A percentile compares a stretch with the other conserved stretches of the same genome.
phyloP scores from a whole-genome alignment of 805 yeast species.

The Kodamaea kaohsiungensis region DNA sequence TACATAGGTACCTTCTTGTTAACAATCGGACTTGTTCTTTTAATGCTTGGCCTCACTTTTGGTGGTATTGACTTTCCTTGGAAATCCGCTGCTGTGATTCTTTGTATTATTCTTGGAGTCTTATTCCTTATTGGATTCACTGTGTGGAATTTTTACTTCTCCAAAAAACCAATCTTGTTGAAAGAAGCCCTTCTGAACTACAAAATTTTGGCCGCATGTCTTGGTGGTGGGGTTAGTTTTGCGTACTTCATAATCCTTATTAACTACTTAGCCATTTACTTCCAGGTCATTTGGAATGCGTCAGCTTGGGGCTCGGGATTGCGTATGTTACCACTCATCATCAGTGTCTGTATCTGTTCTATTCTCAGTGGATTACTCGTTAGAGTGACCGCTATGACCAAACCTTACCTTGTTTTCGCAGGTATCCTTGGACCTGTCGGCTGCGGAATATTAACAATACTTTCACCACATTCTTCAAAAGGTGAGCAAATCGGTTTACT shows the following conservation, averaged over 20 bases:
- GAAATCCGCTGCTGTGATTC: slow-evolving; percentile 25
- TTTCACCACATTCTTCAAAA: slow-evolving; percentile 36
- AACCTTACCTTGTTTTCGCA: slow-evolving; percentile 40
- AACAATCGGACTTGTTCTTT: slow-evolving; percentile 21
- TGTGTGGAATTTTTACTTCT: slow-evolving; percentile 20
- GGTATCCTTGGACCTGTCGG: slow-evolving; percentile 42
- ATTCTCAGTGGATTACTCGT: slow-evolving; percentile 39
- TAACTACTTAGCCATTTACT: slow-evolving; percentile 45
- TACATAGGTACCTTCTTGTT: slow-evolving; percentile 22
- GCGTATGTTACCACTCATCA: slow-evolving; percentile 43
- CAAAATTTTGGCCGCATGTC: slow-evolving; percentile 16
- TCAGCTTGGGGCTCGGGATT: slow-evolving; percentile 49
- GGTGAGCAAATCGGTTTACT: slow-evolving; percentile 45
- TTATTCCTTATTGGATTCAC: slow-evolving; percentile 16
- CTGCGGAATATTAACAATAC: slow-evolving; percentile 44
- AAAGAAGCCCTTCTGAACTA: slow-evolving; percentile 15
- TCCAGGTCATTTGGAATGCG: slow-evolving; percentile 46
- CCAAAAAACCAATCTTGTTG: slow-evolving; percentile 20
- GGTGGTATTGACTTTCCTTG: slow-evolving; percentile 22
- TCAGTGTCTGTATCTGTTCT: slow-evolving; percentile 40
- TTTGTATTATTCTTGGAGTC: slow-evolving; percentile 24
- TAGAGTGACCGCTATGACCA: slow-evolving; percentile 39
- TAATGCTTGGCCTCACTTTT: slow-evolving; percentile 26
- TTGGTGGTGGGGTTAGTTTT: slow-evolving; percentile 16
- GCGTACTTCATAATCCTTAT: slow-evolving; percentile 21